phyloP scores from a whole-genome alignment of 2,329 filamentous ascomycete species.

The Talaromyces sp. region DNA sequence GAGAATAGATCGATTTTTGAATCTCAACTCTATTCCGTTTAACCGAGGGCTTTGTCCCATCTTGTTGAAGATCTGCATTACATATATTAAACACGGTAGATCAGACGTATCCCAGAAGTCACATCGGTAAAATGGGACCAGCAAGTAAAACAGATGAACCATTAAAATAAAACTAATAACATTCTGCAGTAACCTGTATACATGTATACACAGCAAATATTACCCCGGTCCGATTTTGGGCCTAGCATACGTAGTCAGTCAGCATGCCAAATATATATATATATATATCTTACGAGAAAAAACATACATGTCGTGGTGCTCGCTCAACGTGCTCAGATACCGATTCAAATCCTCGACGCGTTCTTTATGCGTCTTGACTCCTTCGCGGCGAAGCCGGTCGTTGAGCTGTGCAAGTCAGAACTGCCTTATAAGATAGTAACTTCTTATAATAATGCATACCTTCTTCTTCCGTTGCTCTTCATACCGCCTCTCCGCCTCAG shows the following conservation, averaged over 20 bases:
- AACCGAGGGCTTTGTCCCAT: not conserved
- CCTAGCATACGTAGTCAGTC: constrained; percentile 10
- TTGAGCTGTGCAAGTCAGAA: constrained; percentile 52
- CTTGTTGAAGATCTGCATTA: not conserved
- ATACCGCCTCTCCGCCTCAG: constrained; percentile 73
- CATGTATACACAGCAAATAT: constrained; percentile 2
- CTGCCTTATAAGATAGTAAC: constrained; percentile 2
- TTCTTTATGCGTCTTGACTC: constrained; percentile 95
- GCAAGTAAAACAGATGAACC: not conserved
- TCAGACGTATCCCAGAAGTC: not conserved
- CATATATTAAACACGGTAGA: not conserved
- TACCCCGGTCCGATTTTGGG: constrained; percentile 31
- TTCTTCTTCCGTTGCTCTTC: constrained; percentile 77
- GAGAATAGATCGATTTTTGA: too few species aligned
- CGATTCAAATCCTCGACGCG: constrained; percentile 92
- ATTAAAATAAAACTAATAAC: not conserved
- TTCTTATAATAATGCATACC: constrained; percentile 49
- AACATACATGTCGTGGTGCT: constrained; percentile 87
- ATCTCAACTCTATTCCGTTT: not conserved
- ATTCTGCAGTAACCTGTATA: not conserved
- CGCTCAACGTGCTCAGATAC: constrained; percentile 83
- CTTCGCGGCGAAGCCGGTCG: constrained; percentile 73
- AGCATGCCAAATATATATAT: not conserved
- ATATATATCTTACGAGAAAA: not conserved
- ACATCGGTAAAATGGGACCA: not conserved